These are phyloP conservation scores for Pholiota molesta DNA, from an alignment of 768 basidiomycete species.

Conservation along the genomic window DNA sequence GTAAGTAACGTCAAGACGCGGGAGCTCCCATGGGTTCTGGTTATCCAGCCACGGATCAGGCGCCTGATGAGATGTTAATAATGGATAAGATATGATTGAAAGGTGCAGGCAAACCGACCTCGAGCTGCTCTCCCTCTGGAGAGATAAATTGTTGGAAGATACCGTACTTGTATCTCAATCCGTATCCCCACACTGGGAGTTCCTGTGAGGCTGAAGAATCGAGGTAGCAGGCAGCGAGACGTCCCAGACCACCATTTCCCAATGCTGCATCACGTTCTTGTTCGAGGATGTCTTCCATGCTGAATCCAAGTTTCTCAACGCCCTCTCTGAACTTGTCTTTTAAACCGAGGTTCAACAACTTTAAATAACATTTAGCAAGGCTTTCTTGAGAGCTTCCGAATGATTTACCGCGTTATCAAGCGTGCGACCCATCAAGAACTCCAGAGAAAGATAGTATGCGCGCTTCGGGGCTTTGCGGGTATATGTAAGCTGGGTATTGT, in stretches of 20 bases:
- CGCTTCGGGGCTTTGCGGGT: conserved; percentile 86
- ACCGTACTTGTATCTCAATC: conserved; percentile 89
- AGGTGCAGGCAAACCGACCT: conserved; percentile 35
- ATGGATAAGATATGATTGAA: not conserved
- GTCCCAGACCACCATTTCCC: conserved; percentile 94
- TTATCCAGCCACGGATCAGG: conserved; percentile 93
- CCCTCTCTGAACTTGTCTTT: conserved; percentile 75
- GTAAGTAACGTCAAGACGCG: conserved; percentile 81
- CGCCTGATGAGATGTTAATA: conserved; percentile 41
- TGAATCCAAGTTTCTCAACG: conserved; percentile 82
- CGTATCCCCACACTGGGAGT: conserved; percentile 95
- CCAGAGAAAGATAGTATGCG: conserved; percentile 95
- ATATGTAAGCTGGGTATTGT: conserved; percentile 75
- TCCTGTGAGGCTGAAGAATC: conserved; percentile 91
- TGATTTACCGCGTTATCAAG: conserved; percentile 60
- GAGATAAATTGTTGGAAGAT: conserved; percentile 96
- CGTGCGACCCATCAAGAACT: conserved; percentile 87
- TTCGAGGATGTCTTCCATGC: conserved; percentile 83
- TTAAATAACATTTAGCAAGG: conserved; percentile 37
- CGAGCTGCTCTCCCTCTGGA: conserved; percentile 80
- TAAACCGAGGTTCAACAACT: conserved; percentile 87
- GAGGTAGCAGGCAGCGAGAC: conserved; percentile 96
- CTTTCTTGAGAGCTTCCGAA: conserved; percentile 45
- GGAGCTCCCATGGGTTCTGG: conserved; percentile 89
- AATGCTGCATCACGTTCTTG: conserved; percentile 93